Evolutionary conservation across 1,284 basidiomycete genomes (phyloP).

Genomic region (Athelia sp.): DNA sequence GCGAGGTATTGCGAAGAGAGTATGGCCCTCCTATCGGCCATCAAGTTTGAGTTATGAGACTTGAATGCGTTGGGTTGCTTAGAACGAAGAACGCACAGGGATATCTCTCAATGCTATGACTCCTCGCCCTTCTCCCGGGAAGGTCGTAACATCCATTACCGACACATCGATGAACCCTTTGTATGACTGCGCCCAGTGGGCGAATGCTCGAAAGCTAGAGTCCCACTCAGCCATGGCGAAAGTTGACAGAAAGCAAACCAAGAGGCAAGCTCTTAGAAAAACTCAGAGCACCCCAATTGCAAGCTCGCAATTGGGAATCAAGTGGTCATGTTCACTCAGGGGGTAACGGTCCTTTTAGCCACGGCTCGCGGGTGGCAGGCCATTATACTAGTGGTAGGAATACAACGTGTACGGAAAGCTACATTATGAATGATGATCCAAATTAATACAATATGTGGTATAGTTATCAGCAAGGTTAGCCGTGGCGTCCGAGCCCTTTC

Average conservation of each 20-base stretch:
- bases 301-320: too few relatives aligned
- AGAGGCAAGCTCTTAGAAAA: too few relatives aligned
- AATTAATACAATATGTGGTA: too few relatives aligned
- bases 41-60: neutral
- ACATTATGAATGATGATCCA: too few relatives aligned
- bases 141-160: conserved; percentile 41
- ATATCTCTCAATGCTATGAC: conserved; percentile 70
- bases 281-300: too few relatives aligned
- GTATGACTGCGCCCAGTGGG: conserved; percentile 37
- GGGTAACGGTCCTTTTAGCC: too few relatives aligned
- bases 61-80: neutral
- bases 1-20: conserved; percentile 83
- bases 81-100: conserved; percentile 39
- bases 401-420: neutral
- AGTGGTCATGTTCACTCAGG: too few relatives aligned
- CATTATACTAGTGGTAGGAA: too few relatives aligned
- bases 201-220: conserved; percentile 21
- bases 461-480: conserved; percentile 19
- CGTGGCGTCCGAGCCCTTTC: conserved; percentile 50
- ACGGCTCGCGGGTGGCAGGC: too few relatives aligned
- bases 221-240: neutral
- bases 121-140: conserved; percentile 57
- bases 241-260: too few relatives aligned
- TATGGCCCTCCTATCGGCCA: conserved; percentile 53
- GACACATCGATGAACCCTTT: conserved; percentile 37